Evolutionary conservation across 192 early-diverging fungal species (phyloP), one percentile per base, ranked within the genome.

Genomic region (Funneliformis geosporum): DNA sequence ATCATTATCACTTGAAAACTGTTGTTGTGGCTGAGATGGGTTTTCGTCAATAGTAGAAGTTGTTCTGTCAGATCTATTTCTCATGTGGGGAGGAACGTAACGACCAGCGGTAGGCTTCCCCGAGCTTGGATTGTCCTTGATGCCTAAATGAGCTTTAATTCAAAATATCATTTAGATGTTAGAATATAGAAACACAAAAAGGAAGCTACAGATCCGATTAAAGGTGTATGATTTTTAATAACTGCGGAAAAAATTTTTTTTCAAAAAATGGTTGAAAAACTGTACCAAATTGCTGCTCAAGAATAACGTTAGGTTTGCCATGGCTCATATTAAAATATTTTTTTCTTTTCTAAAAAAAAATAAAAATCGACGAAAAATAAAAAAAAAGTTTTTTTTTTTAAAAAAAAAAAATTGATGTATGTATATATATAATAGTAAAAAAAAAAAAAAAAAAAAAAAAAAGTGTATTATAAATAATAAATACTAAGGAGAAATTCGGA

Each of bases 61-160:
- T 61, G 25, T 78, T 60, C 60, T 47, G 55, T 55, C 40, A n/a
- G 39, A 33, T 83, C 79, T 82, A 67, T 80, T 85, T 83, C 91
- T 89, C n/a, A 93, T 82, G 75, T 91, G 90, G 78, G 92, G 92
- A 73, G 92, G 92, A 60, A 93, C 84, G 80, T 93, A 93, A 77
- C 87, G 87, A 83, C 75, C 82, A 78, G 80, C 79, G 72, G 73
- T 76, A 66, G 80, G 67, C 40, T 60, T 79, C 77, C 77, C 77
- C 65, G 64, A 73, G 72, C 76, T 78, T 80, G 85, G 81, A 55
- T 83, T 88, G 79, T 86, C 86, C 80, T 86, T 86, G 79, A 89
- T 79, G 79, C 87, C 85, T 87, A 92, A 86, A 73, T 85, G 85
- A 90, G 90, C 90, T 91, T 84, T 59, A 79, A 55, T 23, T 43